Conservation (phyloP, 352 stramenopile species). For the Achlya hypogyna region DNA sequence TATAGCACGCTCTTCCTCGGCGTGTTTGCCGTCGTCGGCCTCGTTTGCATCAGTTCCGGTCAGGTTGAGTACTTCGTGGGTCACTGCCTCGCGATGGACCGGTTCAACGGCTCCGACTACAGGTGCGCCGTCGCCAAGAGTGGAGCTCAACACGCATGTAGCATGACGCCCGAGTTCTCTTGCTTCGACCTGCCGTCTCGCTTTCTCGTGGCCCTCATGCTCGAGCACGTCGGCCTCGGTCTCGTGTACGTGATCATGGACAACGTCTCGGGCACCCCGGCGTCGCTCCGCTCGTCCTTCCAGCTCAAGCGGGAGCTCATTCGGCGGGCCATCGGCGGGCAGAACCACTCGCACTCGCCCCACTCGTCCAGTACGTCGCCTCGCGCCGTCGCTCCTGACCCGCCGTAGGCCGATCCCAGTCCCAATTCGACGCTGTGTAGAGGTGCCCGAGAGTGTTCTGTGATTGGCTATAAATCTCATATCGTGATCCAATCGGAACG, state of each 20-base stretch:
- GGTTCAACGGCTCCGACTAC: slow-evolving; percentile 75
- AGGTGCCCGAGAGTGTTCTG: background rate
- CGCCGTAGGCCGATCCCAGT: background rate
- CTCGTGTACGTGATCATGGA: slow-evolving; percentile 74
- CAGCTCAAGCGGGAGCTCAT: slow-evolving; percentile 82
- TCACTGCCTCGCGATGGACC: slow-evolving; percentile 55
- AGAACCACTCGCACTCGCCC: background rate
- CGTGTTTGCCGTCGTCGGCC: slow-evolving; percentile 73
- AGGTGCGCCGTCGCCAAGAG: slow-evolving; percentile 32
- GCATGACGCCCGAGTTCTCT: slow-evolving; percentile 76
- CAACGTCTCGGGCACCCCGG: slow-evolving; percentile 70
- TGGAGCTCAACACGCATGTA: slow-evolving; percentile 20
- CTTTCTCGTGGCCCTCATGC: slow-evolving; percentile 66
- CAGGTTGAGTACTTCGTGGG: slow-evolving; percentile 78
- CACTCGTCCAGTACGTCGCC: slow-evolving; percentile 7
- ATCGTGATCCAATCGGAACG: background rate
- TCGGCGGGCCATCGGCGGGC: slow-evolving; percentile 62
- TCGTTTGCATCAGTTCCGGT: slow-evolving; percentile 76
- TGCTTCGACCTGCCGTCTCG: slow-evolving; percentile 65
- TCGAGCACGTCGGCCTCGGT: slow-evolving; percentile 62
- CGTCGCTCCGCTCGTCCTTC: slow-evolving; percentile 66
- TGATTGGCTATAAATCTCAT: background rate
- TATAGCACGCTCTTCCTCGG: slow-evolving; percentile 75
- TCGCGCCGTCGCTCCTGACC: background rate
- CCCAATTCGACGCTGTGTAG: background rate